Evolutionary conservation across 805 yeast genomes (phyloP).

Genomic region (Lachancea fermentati): DNA sequence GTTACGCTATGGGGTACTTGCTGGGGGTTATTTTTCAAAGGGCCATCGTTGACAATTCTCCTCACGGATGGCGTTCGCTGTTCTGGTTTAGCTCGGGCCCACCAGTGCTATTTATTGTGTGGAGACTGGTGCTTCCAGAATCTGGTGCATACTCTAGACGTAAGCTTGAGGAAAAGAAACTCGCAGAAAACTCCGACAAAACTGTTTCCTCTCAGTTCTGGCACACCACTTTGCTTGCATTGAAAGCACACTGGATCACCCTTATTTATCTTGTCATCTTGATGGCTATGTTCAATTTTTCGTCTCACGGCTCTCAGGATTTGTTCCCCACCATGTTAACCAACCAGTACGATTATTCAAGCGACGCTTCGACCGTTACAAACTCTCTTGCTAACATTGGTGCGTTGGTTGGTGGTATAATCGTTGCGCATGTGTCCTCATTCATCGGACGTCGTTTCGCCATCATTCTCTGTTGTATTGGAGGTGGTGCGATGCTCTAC

Average conservation of each 20-base stretch:
- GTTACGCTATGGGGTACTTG: slow-evolving; percentile 67
- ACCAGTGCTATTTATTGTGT: slow-evolving; percentile 37
- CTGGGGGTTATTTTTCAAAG: slow-evolving; percentile 60
- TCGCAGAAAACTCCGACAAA: slow-evolving; percentile 25
- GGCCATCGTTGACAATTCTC: slow-evolving; percentile 50
- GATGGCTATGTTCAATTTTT: slow-evolving; percentile 65
- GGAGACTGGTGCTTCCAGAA: slow-evolving; percentile 43
- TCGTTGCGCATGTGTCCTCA: slow-evolving; percentile 56
- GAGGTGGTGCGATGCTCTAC: slow-evolving; percentile 57
- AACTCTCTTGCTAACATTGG: slow-evolving; percentile 64
- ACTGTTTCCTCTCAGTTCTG: slow-evolving; percentile 32
- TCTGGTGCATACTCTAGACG: slow-evolving; percentile 46
- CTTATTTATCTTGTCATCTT: slow-evolving; percentile 50
- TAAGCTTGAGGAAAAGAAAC: slow-evolving; percentile 31
- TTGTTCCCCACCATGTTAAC: slow-evolving; percentile 59
- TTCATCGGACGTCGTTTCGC: slow-evolving; percentile 62
- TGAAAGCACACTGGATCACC: slow-evolving; percentile 51
- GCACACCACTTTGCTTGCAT: slow-evolving; percentile 31
- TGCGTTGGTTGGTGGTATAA: slow-evolving; percentile 59
- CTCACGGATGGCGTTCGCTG: slow-evolving; percentile 56
- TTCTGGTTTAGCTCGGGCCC: slow-evolving; percentile 68
- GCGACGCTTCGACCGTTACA: slow-evolving; percentile 50
- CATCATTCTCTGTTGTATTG: slow-evolving; percentile 49
- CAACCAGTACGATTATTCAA: slow-evolving; percentile 43
- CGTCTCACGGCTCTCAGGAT: slow-evolving; percentile 73